Base-by-base conservation (phyloP, 306 rosid genomes). In the Trichosanthes truncata region DNA sequence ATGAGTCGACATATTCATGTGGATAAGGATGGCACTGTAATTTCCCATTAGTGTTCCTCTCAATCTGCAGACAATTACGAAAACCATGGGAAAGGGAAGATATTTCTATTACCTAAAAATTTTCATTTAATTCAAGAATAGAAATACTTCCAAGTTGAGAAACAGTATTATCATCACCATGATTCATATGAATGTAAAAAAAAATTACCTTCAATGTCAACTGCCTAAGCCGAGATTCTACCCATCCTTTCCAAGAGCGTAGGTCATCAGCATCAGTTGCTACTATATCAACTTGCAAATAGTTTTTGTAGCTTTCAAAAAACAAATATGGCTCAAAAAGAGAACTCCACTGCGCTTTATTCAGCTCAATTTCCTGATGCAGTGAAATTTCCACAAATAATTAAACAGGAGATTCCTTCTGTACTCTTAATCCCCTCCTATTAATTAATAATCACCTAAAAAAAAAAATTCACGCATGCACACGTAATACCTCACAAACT, bases 1-100 rank as follows among this genome's bases (percentile, higher is more conserved):
- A 89, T 52, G 88, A 17, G 74, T 93, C 97, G 18, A 82, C 81
- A 78, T 89, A 93, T 84, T 95, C 99, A 55, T 90, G 87, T 25
- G 99, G 99, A 77, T 90, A 89, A 35, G 99, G 97, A 91, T 95
- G 99, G 84, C 99, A 95, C 86, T 95, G 99, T 81, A 95, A 83
- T 93, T 91, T 90, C 79, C 97, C 96, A 74, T 82, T 69, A 36
- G 99, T 95, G 83, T 93, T 95, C 76, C 99, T 87, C 84, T 95
- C 99, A 80, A 95, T 95, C 99, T 95, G 95, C 85, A 83, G 46
- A 49, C 6, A 33, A 26, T 65, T 35, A 18, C 0, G 21, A 51
- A 45, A 72, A 15, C 46, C 62, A 51, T 51, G 10, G 62, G 29
- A 46, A 14, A 46, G 7, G 23, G 40, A 71, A 62, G 72, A 14